Evolutionary conservation across 306 rosid species (phyloP).

Genomic region (Castanospermum australe): DNA sequence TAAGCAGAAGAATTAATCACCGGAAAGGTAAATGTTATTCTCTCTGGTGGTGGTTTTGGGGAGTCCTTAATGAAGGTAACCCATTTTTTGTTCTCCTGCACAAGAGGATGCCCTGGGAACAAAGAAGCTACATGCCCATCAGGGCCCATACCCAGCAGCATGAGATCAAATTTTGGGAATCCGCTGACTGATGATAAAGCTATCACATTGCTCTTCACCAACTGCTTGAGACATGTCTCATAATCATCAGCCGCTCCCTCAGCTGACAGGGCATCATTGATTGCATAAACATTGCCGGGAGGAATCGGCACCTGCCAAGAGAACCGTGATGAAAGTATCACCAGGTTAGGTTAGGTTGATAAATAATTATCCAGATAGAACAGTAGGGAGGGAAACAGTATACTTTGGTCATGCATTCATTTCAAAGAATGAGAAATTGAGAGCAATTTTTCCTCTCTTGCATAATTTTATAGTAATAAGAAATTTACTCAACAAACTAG

Average conservation of each 20-base stretch:
- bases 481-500: conserved; percentile 9
- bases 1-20: conserved; percentile 81
- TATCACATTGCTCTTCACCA: conserved; percentile 55
- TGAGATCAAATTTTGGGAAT: conserved; percentile 90
- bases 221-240: conserved; percentile 61
- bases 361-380: background rate
- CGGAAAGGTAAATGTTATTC: conserved; percentile 86
- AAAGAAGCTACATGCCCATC: conserved; percentile 97
- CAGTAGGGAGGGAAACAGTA: background rate
- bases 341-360: conserved; percentile 17
- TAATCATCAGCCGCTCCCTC: conserved; percentile 97
- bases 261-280: conserved; percentile 73
- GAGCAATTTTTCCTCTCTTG: background rate
- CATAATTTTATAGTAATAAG: background rate
- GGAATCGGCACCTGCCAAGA: conserved; percentile 68
- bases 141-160: conserved; percentile 98
- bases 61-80: conserved; percentile 80
- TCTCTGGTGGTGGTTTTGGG: conserved; percentile 92
- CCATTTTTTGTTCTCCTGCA: conserved; percentile 76
- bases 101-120: conserved; percentile 90
- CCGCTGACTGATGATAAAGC: conserved; percentile 51
- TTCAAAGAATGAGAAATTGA: conserved; percentile 13
- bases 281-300: conserved; percentile 63
- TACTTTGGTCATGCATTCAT: background rate
- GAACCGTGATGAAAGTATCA: background rate